These are phyloP conservation scores for Corylus americana DNA, from an alignment of 306 rosid species.

Conservation along the genomic window DNA sequence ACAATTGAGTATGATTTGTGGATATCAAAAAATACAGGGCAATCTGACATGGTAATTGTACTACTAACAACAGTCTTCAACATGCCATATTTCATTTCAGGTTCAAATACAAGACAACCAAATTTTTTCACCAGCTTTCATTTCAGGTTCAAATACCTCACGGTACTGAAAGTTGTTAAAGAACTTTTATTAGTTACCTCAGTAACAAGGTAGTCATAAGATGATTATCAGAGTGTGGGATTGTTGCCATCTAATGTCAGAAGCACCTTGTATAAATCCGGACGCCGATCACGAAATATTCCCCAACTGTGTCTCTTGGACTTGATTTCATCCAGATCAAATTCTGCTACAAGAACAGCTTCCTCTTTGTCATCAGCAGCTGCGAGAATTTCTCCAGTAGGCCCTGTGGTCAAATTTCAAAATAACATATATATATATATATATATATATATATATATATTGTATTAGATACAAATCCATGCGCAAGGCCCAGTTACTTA, in stretches of 20 bases:
- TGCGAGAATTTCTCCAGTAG: conserved; percentile 85
- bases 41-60: background rate
- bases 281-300: conserved; percentile 88
- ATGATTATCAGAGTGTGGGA: conserved; percentile 18
- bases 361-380: conserved; percentile 80
- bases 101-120: no score
- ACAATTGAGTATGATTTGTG: background rate
- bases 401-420: conserved; percentile 48
- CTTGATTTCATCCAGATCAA: conserved; percentile 80
- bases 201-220: conserved; percentile 1
- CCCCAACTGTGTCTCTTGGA: conserved; percentile 85
- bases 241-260: conserved; percentile 62
- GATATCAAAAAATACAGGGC: background rate
- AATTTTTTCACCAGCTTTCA: no score
- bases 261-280: conserved; percentile 83
- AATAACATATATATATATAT: background rate
- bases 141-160: no score
- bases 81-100: background rate
- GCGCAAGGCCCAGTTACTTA: background rate
- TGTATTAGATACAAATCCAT: background rate
- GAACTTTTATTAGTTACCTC: conserved; percentile 2
- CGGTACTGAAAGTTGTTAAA: conserved; percentile 11
- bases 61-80: background rate
- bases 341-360: conserved; percentile 69
- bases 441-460: background rate